Evolutionary conservation across 2,329 filamentous ascomycete species (phyloP).

Genomic region (Botrytis cinerea): DNA sequence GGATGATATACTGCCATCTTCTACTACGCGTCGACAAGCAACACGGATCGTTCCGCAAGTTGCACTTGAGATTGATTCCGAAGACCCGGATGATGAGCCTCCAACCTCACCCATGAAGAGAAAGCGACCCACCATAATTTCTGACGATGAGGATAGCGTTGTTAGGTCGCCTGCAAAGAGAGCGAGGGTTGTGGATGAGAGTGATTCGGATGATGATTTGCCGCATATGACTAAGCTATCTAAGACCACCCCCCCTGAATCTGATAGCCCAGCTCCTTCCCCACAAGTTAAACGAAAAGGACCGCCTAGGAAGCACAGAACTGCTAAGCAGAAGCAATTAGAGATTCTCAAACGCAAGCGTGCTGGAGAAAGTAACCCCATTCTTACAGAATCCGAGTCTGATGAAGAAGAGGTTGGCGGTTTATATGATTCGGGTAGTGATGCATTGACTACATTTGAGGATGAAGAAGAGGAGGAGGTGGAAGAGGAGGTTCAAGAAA

Average conservation of each 20-base stretch:
- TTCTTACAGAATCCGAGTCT: conserved; percentile 44
- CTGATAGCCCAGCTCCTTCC: conserved; percentile 26
- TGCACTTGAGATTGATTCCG: conserved; percentile 13
- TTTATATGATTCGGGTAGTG: conserved; percentile 28
- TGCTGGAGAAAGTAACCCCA: conserved; percentile 45
- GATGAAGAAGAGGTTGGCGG: conserved; percentile 29
- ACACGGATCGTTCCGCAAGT: conserved; percentile 11
- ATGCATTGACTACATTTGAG: conserved; percentile 52
- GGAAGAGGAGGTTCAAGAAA: conserved; percentile 20
- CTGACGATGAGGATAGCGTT: conserved; percentile 19
- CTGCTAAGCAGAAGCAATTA: conserved; percentile 46
- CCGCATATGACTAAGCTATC: conserved; percentile 21
- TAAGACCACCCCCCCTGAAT: conserved; percentile 25
- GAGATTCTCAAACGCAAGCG: conserved; percentile 46
- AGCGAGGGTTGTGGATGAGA: conserved; percentile 1
- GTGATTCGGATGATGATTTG: conserved; percentile 20
- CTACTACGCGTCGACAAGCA: conserved; percentile 26
- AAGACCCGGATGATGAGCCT: conserved; percentile 27
- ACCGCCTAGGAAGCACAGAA: conserved; percentile 39
- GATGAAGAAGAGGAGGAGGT: conserved; percentile 45
- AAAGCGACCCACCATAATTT: conserved; percentile 1
- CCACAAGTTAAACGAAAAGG: conserved; percentile 20
- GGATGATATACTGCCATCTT: conserved; percentile 30
- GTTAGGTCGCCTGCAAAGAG: conserved; percentile 16
- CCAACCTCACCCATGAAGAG: conserved; percentile 32